Evolutionary conservation across 2,329 filamentous ascomycete genomes (phyloP).

Genomic region (Sporothrix euskadiensis): DNA sequence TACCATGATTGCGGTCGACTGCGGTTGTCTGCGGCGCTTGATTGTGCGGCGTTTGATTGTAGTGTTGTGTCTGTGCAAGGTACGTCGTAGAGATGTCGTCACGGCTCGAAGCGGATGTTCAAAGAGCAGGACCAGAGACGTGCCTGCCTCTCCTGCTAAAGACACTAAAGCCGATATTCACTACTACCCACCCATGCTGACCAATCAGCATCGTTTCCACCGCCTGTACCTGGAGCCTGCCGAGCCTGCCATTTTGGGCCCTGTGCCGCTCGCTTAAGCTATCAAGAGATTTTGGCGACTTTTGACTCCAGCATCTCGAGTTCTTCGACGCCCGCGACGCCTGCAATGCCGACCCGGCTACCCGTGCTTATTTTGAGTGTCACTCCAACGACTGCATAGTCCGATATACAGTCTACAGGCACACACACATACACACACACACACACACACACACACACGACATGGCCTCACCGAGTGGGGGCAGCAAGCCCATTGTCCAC

Average conservation of each 20-base stretch:
- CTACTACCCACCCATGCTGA: background rate
- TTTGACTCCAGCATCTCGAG: background rate
- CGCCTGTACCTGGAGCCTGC: background rate
- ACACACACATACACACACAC: background rate
- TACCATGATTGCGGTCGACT: constrained; percentile 30
- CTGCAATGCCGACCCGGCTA: background rate
- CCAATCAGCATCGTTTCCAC: background rate
- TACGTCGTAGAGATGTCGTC: background rate
- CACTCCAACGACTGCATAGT: background rate
- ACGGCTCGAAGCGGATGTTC: background rate
- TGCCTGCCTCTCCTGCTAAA: background rate
- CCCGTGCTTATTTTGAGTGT: background rate
- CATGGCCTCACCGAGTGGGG: constrained; percentile 2
- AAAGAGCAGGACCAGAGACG: background rate
- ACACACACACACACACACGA: background rate
- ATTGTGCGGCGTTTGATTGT: background rate
- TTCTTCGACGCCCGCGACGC: background rate
- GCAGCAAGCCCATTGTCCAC: background rate
- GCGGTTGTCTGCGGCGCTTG: background rate
- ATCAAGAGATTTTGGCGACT: background rate
- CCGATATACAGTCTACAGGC: background rate
- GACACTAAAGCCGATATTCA: background rate
- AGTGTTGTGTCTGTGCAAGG: background rate
- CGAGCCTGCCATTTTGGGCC: background rate
- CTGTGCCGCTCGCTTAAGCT: background rate